These are phyloP conservation scores for Bolboschoenoplectus hybrid DNA, from an alignment of 202 grass and related monocot species.

Conservation along the genomic window DNA sequence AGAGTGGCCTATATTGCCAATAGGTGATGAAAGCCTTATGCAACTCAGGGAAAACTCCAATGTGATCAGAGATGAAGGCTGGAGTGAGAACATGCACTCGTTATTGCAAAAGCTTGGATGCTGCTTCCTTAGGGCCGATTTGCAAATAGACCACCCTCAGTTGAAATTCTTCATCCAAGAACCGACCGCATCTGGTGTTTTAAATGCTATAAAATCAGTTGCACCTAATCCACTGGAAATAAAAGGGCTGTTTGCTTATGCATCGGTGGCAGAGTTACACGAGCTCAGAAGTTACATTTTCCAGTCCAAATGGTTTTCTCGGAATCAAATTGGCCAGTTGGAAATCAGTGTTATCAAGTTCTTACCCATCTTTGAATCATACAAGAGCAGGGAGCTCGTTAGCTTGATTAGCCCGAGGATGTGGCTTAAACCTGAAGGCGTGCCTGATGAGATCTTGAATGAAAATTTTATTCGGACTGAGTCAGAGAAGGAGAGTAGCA, in stretches of 20 bases:
- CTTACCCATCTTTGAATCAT: slow-evolving; percentile 97
- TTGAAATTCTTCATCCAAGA: slow-evolving; percentile 77
- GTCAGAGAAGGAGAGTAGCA: slow-evolving; percentile 85
- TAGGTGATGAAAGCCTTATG: slow-evolving; percentile 65
- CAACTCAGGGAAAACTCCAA: slow-evolving; percentile 85
- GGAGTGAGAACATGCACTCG: slow-evolving; percentile 96
- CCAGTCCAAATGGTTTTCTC: slow-evolving; percentile 98
- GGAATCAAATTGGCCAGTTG: slow-evolving; percentile 57
- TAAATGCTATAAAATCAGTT: slow-evolving; percentile 81
- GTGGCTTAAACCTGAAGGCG: slow-evolving; percentile 92
- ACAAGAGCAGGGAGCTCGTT: slow-evolving; percentile 80
- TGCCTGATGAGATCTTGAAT: slow-evolving; percentile 82
- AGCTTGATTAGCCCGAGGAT: slow-evolving; percentile 71
- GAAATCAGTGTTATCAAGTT: slow-evolving; percentile 69
- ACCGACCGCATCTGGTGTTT: slow-evolving; percentile 80
- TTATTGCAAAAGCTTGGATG: slow-evolving; percentile 89
- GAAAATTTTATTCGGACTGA: slow-evolving; percentile 83
- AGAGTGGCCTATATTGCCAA: slow-evolving; percentile 92
- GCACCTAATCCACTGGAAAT: slow-evolving; percentile 57
- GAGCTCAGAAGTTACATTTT: slow-evolving; percentile 93
- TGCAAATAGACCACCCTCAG: slow-evolving; percentile 86
- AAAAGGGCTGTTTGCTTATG: slow-evolving; percentile 59
- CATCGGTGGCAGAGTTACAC: slow-evolving; percentile 76
- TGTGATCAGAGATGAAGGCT: slow-evolving; percentile 89
- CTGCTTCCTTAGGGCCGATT: slow-evolving; percentile 73